Percentiles rank a stretch among this genome's conserved stretches.
These are phyloP conservation scores for Bjerkandera adusta DNA, from an alignment of 1,284 basidiomycete species.

Conservation along the genomic window DNA sequence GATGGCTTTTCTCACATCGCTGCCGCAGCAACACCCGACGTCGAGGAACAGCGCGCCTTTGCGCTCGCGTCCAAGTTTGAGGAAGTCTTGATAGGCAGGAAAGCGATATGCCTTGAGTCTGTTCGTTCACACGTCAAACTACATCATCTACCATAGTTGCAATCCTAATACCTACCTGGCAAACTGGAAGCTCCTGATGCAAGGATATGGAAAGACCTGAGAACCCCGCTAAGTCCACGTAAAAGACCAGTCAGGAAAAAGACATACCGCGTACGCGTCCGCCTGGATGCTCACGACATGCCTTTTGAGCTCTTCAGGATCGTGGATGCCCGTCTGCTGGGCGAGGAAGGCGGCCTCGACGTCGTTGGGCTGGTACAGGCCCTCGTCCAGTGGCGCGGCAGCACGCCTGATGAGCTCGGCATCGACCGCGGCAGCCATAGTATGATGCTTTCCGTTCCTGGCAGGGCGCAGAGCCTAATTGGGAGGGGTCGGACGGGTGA, in stretches of 20 bases:
- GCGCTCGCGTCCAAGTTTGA: constrained; percentile 37
- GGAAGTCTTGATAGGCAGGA: constrained; percentile 40
- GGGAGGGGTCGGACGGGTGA: too few relatives aligned
- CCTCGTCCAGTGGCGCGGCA: constrained; percentile 20
- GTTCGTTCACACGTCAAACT: neutral
- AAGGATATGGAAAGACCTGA: constrained; percentile 38
- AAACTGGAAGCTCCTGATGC: constrained; percentile 42
- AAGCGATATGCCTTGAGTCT: constrained; percentile 33
- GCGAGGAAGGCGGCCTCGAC: constrained; percentile 38
- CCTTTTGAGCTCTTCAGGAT: constrained; percentile 38
- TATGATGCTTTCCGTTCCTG: too few relatives aligned
- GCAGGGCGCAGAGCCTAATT: too few relatives aligned
- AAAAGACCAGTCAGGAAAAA: neutral
- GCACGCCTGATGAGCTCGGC: too few relatives aligned
- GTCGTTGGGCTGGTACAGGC: constrained; percentile 19
- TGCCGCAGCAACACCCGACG: constrained; percentile 38
- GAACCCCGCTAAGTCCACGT: neutral
- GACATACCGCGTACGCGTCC: constrained; percentile 41
- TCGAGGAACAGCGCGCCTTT: constrained; percentile 47
- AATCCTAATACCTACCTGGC: constrained; percentile 29
- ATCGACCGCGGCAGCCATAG: too few relatives aligned
- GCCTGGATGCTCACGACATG: constrained; percentile 45
- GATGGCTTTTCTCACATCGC: constrained; percentile 40
- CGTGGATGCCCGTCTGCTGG: constrained; percentile 37
- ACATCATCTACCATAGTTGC: neutral